A percentile compares a stretch with the other conserved stretches of the same genome.
Conservation (phyloP, 257 asterid species). For the Marsdenia floribunda region DNA sequence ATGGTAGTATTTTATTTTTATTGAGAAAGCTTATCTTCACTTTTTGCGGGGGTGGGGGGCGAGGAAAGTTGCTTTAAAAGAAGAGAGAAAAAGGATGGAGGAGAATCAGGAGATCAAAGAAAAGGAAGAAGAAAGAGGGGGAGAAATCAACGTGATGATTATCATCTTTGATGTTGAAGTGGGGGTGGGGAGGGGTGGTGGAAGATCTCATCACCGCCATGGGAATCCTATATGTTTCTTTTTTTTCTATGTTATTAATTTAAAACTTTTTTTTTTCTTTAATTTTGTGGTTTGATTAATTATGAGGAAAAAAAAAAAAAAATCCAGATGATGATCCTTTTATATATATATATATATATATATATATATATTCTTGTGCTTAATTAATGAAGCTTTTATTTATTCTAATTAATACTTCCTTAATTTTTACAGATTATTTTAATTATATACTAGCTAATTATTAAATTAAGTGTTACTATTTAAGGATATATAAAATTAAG, state of each 20-base stretch:
- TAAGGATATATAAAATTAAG: too few relatives aligned
- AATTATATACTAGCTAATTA: too few relatives aligned
- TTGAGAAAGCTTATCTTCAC: conserved; percentile 24
- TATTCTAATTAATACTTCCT: neutral
- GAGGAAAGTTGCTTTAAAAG: conserved; percentile 34
- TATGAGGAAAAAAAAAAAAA: neutral
- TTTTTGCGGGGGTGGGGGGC: conserved; percentile 22
- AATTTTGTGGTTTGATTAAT: conserved; percentile 6
- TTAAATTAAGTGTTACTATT: too few relatives aligned
- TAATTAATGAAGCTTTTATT: too few relatives aligned
- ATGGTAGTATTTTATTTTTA: conserved; percentile 2
- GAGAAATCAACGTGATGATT: conserved; percentile 42
- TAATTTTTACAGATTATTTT: too few relatives aligned
- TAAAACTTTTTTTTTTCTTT: neutral
- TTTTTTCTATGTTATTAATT: neutral
- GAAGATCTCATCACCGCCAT: too few relatives aligned
- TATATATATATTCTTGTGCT: too few relatives aligned
- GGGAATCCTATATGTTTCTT: conserved; percentile 9
- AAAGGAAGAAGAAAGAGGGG: neutral
- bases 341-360: too few relatives aligned
- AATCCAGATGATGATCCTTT: neutral
- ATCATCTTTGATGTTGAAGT: conserved; percentile 23
- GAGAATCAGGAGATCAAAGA: neutral
- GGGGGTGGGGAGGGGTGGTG: too few relatives aligned
- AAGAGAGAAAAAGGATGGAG: neutral